phyloP scores from a whole-genome alignment of 2,329 filamentous ascomycete genomes.

The Delphinella strobiligena region DNA sequence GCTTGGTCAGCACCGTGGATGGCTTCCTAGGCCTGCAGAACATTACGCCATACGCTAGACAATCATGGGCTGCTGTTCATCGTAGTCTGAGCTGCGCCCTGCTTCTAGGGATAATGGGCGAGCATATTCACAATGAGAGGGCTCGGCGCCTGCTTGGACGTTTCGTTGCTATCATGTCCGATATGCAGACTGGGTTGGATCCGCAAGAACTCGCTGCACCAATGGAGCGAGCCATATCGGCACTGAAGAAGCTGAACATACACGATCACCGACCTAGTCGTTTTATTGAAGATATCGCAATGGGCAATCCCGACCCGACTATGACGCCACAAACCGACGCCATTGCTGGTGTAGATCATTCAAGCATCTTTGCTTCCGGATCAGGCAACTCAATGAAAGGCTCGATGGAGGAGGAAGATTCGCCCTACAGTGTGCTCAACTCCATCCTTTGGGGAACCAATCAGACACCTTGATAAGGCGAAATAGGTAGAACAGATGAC shows the following conservation, averaged over 20 bases:
- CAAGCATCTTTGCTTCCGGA: conserved; percentile 3
- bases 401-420: conserved; percentile 28
- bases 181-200: conserved; percentile 35
- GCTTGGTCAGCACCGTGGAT: conserved; percentile 44
- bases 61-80: conserved; percentile 32
- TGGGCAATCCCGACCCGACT: conserved; percentile 6
- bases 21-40: conserved; percentile 48
- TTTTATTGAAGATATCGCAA: conserved; percentile 12
- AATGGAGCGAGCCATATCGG: conserved; percentile 34
- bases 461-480: conserved; percentile 4
- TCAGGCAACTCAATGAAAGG: conserved; percentile 9
- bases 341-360: conserved; percentile 6
- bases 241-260: conserved; percentile 30
- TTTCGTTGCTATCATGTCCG: conserved; percentile 33
- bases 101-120: conserved; percentile 32
- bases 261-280: conserved; percentile 15
- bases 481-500: too few species aligned
- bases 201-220: conserved; percentile 36
- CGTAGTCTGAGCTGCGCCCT: conserved; percentile 33
- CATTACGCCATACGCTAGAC: conserved; percentile 33
- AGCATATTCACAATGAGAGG: conserved; percentile 31
- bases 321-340: conserved; percentile 4
- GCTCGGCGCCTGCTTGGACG: conserved; percentile 33
- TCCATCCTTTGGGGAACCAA: conserved; percentile 32
- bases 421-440: conserved; percentile 37